These are phyloP conservation scores for Balamuthia mandrillaris DNA, from an alignment of 208 protist genomes.

Conservation along the genomic window DNA sequence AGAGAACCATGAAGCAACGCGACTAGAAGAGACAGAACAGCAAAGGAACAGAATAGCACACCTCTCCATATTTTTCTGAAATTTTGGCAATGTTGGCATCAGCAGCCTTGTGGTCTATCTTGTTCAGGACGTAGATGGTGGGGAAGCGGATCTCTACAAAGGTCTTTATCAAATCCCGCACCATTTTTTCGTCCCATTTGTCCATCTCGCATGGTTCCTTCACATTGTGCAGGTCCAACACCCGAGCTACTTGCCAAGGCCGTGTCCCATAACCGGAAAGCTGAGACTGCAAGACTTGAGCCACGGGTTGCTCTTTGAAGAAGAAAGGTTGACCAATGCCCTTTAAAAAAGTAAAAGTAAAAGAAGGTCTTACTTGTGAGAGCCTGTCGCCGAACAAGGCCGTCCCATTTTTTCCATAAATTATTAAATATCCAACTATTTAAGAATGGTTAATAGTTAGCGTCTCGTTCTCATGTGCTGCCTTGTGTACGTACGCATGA, in stretches of 20 bases:
- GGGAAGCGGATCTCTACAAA: conserved; percentile 60
- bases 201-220: conserved; percentile 48
- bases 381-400: conserved; percentile 42
- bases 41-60: background rate
- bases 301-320: conserved; percentile 24
- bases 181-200: conserved; percentile 27
- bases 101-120: conserved; percentile 46
- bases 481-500: conserved; percentile 11
- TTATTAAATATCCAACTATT: conserved; percentile 60
- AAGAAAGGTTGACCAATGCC: background rate
- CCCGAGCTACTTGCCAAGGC: background rate
- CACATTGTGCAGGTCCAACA: conserved; percentile 34
- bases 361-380: conserved; percentile 25
- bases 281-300: conserved; percentile 47
- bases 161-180: conserved; percentile 42
- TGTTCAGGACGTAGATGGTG: conserved; percentile 58
- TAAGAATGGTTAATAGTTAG: background rate
- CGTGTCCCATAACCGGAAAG: conserved; percentile 56
- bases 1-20: background rate
- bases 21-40: background rate
- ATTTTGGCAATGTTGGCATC: conserved; percentile 56
- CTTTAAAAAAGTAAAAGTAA: background rate
- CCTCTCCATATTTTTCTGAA: conserved; percentile 48
- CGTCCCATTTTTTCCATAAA: conserved; percentile 51
- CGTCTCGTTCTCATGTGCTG: background rate